These are phyloP conservation scores for Mrakia gelida DNA, from an alignment of 768 basidiomycete species.

Conservation along the genomic window DNA sequence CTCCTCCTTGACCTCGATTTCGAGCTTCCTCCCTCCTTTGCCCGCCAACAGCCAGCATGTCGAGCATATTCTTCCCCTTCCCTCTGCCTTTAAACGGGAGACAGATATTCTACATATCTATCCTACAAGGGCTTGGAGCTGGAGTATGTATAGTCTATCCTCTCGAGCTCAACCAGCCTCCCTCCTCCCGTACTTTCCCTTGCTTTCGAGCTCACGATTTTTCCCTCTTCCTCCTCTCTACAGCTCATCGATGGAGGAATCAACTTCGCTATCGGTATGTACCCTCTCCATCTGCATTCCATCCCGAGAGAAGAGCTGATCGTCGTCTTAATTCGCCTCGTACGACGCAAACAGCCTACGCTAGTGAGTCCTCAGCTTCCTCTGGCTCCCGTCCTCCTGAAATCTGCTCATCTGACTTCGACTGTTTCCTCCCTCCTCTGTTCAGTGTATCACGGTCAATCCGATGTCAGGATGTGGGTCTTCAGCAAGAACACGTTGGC, in stretches of 20 bases:
- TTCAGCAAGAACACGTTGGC: constrained; percentile 42
- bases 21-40: not conserved
- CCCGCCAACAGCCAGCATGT: not conserved
- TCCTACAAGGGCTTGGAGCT: constrained; percentile 41
- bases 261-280: constrained; percentile 42
- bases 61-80: constrained; percentile 40
- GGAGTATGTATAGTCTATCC: constrained; percentile 35
- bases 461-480: constrained; percentile 41
- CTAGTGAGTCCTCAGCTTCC: constrained; percentile 5
- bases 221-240: not conserved
- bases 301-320: not conserved
- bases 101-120: constrained; percentile 42
- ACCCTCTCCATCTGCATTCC: no score
- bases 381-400: constrained; percentile 30
- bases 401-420: not conserved
- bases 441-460: constrained; percentile 36
- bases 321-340: no score
- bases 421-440: not conserved
- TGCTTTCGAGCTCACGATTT: not conserved
- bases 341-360: constrained; percentile 16
- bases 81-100: constrained; percentile 39
- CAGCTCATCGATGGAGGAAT: constrained; percentile 40
- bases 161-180: not conserved
- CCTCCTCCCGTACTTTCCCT: not conserved
- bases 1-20: not conserved